These are phyloP conservation scores for Calonectria multiphialidica DNA, from an alignment of 2,329 filamentous ascomycete species.

Conservation along the genomic window DNA sequence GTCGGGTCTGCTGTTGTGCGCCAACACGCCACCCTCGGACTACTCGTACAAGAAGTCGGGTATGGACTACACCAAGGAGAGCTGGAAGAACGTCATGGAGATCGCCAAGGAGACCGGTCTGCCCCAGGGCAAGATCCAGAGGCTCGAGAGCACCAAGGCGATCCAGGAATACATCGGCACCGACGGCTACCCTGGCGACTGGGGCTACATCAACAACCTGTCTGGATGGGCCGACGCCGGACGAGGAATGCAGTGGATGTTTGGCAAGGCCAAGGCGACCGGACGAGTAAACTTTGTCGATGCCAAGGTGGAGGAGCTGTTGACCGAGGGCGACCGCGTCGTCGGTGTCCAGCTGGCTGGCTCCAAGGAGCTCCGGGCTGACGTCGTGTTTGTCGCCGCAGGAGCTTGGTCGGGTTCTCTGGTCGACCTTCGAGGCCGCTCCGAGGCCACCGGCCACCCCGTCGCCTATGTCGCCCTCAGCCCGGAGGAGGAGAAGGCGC, in stretches of 20 bases:
- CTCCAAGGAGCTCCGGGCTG: slow-evolving; percentile 63
- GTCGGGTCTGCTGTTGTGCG: slow-evolving; percentile 75
- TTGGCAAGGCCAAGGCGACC: slow-evolving; percentile 64
- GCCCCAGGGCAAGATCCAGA: slow-evolving; percentile 54
- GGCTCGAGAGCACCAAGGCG: slow-evolving; percentile 58
- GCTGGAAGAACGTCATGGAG: slow-evolving; percentile 70
- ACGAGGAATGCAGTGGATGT: slow-evolving; percentile 74
- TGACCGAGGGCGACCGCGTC: slow-evolving; percentile 54
- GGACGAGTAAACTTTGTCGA: slow-evolving; percentile 68
- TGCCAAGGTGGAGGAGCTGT: slow-evolving; percentile 60
- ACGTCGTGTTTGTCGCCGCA: slow-evolving; percentile 83
- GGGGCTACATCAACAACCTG: slow-evolving; percentile 79
- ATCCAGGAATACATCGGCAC: slow-evolving; percentile 61
- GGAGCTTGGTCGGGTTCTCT: slow-evolving; percentile 89
- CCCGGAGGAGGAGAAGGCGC: slow-evolving; percentile 73
- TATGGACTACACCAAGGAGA: slow-evolving; percentile 70
- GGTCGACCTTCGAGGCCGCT: slow-evolving; percentile 81
- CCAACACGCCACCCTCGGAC: slow-evolving; percentile 55
- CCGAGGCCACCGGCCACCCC: slow-evolving; percentile 84
- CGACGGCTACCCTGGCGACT: slow-evolving; percentile 67
- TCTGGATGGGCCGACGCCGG: slow-evolving; percentile 88
- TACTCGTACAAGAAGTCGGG: slow-evolving; percentile 55
- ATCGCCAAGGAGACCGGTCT: slow-evolving; percentile 56
- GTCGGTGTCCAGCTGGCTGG: slow-evolving; percentile 64
- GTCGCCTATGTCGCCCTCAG: slow-evolving; percentile 84